Base-by-base conservation (phyloP, 2,329 filamentous ascomycete genomes). In the Nemania sp. region DNA sequence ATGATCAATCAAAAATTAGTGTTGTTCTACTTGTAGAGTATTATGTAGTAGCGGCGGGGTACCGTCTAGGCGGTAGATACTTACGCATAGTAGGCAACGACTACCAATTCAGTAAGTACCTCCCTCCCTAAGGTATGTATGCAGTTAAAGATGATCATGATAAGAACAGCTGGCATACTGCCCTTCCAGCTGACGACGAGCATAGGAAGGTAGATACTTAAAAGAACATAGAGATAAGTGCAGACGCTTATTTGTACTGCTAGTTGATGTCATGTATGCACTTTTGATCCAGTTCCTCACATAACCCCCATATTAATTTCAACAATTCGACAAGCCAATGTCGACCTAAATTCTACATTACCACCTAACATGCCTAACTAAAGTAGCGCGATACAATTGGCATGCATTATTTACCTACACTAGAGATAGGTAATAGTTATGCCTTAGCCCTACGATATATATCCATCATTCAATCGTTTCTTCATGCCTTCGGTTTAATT, bases 191-290 rank as follows among this genome's bases (percentile, higher is more conserved):
- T 55, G 59, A 41, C 35, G 35, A n/a, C n/a, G n/a, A n/a, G n/a
- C n/a, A n/a, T n/a, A n/a, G n/a, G n/a, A n/a, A n/a, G n/a, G n/a
- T n/a, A n/a, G n/a, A n/a, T n/a, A n/a, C n/a, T n/a, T n/a, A n/a
- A n/a, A n/a, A n/a, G n/a, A n/a, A n/a, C n/a, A n/a, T n/a, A n/a
- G n/a, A n/a, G n/a, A n/a, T n/a, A n/a, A 35, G 32, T 35, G 32
- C 32, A 35, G 32, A 35, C 32, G 11, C 32, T 35, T n/a, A n/a
- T n/a, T n/a, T n/a, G n/a, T 35, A 11, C 32, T 35, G 35, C 41
- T 32, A 2, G 41, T 18, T 59, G 56, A 59, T 60, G 43, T 51
- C 58, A 53, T 61, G 15, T 27, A 38, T 38, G n/a, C 22, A 18
- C 24, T 2, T 6, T 47, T 5, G 3, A 20, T 6, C 11, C 18